phyloP scores from a whole-genome alignment of 1,139 yeast genomes.

The Candida glucosophila region DNA sequence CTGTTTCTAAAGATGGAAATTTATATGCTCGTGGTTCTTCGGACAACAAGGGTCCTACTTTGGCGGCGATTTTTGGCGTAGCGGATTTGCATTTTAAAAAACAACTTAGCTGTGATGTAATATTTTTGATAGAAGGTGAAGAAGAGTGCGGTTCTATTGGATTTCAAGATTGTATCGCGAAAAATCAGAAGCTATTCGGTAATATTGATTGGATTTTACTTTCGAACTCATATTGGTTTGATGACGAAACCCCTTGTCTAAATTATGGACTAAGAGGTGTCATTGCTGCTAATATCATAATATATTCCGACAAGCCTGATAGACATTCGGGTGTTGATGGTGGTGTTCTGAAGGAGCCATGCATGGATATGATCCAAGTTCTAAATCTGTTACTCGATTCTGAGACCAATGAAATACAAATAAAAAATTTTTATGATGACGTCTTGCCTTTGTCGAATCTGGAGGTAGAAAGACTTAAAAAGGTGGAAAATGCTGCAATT shows the following conservation, averaged over 20 bases:
- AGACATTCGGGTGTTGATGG: conserved; percentile 97
- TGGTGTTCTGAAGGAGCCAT: conserved; percentile 83
- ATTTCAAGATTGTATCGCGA: conserved; percentile 55
- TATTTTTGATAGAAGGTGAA: conserved; percentile 86
- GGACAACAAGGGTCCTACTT: conserved; percentile 89
- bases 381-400: conserved; percentile 55
- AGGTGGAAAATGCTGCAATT: conserved; percentile 39
- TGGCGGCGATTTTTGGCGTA: conserved; percentile 86
- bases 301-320: conserved; percentile 71
- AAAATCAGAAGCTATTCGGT: conserved; percentile 49
- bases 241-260: conserved; percentile 79
- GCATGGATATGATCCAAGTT: conserved; percentile 72
- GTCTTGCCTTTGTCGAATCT: conserved; percentile 46
- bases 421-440: conserved; percentile 66
- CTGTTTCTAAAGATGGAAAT: conserved; percentile 77
- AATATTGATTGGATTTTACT: conserved; percentile 79
- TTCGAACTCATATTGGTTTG: conserved; percentile 92
- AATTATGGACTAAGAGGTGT: conserved; percentile 94
- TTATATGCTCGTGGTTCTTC: conserved; percentile 88
- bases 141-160: conserved; percentile 93
- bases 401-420: conserved; percentile 44
- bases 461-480: conserved; percentile 55
- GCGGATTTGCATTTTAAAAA: conserved; percentile 55
- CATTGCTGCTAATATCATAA: conserved; percentile 64
- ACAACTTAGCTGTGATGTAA: conserved; percentile 60